Base-by-base conservation (phyloP, 306 rosid species). In the Gillenia trifoliata region DNA sequence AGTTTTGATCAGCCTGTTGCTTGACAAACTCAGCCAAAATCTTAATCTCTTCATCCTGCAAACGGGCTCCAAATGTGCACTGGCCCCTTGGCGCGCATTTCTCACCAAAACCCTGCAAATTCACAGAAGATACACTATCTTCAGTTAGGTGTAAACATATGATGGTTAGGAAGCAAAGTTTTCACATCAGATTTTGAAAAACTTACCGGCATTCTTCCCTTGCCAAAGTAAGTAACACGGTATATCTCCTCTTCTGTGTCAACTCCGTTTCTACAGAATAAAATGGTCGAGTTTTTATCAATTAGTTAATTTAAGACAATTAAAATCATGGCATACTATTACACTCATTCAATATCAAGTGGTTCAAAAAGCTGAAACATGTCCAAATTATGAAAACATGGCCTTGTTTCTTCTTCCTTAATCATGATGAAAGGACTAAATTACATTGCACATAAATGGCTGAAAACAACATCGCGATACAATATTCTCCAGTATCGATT, bases 51-150 rank as follows among this genome's bases (percentile, higher is more conserved):
- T 89, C 91, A 59, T 91, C 96, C 79, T 81, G 90, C 90, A 93
- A 85, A 74, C 96, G 98, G 49, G 92, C 88, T 75, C 96, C 97
- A 83, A 93, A 93, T 65, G 98, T 93, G 83, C 98, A 93, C 71
- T 93, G 98, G 19, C 96, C 97, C 72, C 91, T 81, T n/a, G 97
- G 98, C 52, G 69, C 91, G 79, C 97, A 93, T 43, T 91, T 88
- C 83, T 87, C 86, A 28, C 94, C 98, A 83, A 91, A 91, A 20
- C 94, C 98, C 97, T 93, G 76, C 65, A 78, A 29, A 52, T 23
- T 20, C 28, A 38, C 26, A 54, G 9, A 34, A 54, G 34, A 65
- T 38, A 34, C 20, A 34, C 7, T 11, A 19, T 40, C 36, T 59
- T 59, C 56, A 26, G 1, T 72, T 54, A 38, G 30, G 13, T 29